Evolutionary conservation across 2,329 filamentous ascomycete species (phyloP), one percentile per base, ranked within the genome.

Genomic region (Penicillium sp.): DNA sequence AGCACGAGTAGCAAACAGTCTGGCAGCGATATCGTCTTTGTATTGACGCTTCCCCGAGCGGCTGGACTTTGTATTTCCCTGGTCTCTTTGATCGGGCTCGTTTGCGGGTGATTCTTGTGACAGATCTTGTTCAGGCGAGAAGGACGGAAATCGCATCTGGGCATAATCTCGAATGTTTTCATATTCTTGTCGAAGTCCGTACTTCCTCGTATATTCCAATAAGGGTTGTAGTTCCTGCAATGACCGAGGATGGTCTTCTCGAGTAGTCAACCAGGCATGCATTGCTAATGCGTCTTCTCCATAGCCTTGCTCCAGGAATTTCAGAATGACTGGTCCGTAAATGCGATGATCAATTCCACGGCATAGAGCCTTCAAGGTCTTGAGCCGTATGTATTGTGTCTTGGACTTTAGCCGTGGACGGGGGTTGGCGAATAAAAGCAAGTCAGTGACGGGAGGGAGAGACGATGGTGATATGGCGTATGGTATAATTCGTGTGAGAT

Each of bases 1-100:
- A 72, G 90, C 89, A 56, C 81, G 88, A 1, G 87, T 89, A 10
- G 92, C 92, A 70, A 96, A 93, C 77, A 92, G 86, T 61, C 88
- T 85, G n/a, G 92, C 89, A 19, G 90, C 88, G 29, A 96, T 82
- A 0, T 79, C 75, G 71, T 95, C 91, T 67, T 85, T 88, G 61
- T 86, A 83, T 9, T 75, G 73, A 21, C 16, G 48, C 19, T 50
- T 58, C 82, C 85, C 35, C 68, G 73, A 21, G 67, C 59, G 3
- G 61, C 25, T 6, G 16, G 58, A 58, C 21, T 31, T 52, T 19
- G 47, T 16, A n/a, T 52, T 1, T 26, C 35, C 35, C 35, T 60
- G 8, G 1, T 39, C 31, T 16, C n/a, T 10, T 19, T 47, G 9
- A 6, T 53, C 29, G 4, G 2, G 16, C 31, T 45, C 23, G 3